Base-by-base conservation (phyloP, 257 asterid genomes). In the Ehretia macrophylla region DNA sequence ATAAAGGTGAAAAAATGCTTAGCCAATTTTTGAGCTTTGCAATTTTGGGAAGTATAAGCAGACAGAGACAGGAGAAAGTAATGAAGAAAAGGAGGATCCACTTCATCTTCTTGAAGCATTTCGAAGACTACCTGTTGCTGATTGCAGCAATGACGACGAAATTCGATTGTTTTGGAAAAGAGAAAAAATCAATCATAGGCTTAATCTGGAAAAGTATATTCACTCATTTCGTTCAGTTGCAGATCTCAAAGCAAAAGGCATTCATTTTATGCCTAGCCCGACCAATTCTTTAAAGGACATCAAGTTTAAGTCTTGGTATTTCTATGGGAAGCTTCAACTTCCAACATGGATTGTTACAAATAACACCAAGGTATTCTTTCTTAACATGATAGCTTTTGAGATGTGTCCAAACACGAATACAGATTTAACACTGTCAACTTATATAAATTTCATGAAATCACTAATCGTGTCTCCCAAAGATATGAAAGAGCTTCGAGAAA, bases 191-290 rank as follows among this genome's bases (percentile, higher is more conserved):
- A 27, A 27, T 27, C 35, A 3, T 6, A 27, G 35, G 6, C 35
- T 3, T 27, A 27, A 27, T 27, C 6, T 27, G 3, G 6, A 27
- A 6, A 27, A 27, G 6, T 27, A 27, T 49, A n/a, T 18, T 35
- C 51, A 56, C 14, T 53, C 71, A 1, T 79, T 64, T 53, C 59
- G 61, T 35, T 52, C 77, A 0, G 75, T 50, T 8, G 63, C 73
- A 5, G 69, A 75, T 5, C 64, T 79, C 40, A 75, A 66, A 56
- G 66, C 71, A 10, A 79, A 79, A 42, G 82, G 82, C 12, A 79
- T 79, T 32, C 56, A 69, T 14, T 53, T 69, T 32, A 35, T 42
- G 0, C 71, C 73, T 10, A 63, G 71, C 38, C 9, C 17, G 0
- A 47, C 38, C 0, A 14, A 51, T 13, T 72, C 75, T 13, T 16